phyloP scores from a whole-genome alignment of 371 early-diverging fungal species.

The Syncephalastrum monosporum region DNA sequence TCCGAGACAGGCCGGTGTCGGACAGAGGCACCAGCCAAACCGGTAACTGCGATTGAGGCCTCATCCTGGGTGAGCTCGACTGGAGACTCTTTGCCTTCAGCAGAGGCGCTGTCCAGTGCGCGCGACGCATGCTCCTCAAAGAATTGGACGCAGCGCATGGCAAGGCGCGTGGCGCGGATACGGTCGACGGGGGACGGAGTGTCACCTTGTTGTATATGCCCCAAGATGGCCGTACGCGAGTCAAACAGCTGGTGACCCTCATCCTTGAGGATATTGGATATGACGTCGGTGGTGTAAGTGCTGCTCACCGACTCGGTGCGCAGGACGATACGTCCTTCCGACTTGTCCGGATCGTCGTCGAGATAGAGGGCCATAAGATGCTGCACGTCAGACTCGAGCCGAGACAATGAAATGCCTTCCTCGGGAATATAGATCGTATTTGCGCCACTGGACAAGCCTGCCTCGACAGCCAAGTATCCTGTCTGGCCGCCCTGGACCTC shows the following conservation, averaged over 20 bases:
- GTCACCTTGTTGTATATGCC: slow-evolving; percentile 98
- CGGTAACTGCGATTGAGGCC: slow-evolving; percentile 80
- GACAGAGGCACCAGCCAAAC: slow-evolving; percentile 77
- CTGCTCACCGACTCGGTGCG: slow-evolving; percentile 81
- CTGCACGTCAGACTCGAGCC: slow-evolving; percentile 79
- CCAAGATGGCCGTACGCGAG: slow-evolving; percentile 90
- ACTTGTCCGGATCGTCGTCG: slow-evolving; percentile 62
- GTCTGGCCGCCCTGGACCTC: slow-evolving; percentile 98
- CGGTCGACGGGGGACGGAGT: slow-evolving; percentile 97
- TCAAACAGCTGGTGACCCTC: slow-evolving; percentile 93
- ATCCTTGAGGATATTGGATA: slow-evolving; percentile 86
- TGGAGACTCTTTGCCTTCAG: slow-evolving; percentile 29
- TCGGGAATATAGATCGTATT: slow-evolving; percentile 96
- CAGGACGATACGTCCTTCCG: slow-evolving; percentile 48
- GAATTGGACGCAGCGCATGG: slow-evolving; percentile 71
- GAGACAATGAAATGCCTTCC: slow-evolving; percentile 81
- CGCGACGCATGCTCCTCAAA: slow-evolving; percentile 46
- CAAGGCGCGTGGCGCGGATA: slow-evolving; percentile 86
- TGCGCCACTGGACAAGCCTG: slow-evolving; percentile 92
- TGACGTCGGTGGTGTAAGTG: slow-evolving; percentile 92
- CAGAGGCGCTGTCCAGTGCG: slow-evolving; percentile 26
- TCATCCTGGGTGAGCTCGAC: slow-evolving; percentile 59
- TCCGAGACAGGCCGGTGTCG: slow-evolving; percentile 72
- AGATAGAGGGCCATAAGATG: slow-evolving; percentile 78
- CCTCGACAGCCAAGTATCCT: slow-evolving; percentile 94